Evolutionary conservation across 257 asterid species (phyloP).

Genomic region (Misopates orontium): DNA sequence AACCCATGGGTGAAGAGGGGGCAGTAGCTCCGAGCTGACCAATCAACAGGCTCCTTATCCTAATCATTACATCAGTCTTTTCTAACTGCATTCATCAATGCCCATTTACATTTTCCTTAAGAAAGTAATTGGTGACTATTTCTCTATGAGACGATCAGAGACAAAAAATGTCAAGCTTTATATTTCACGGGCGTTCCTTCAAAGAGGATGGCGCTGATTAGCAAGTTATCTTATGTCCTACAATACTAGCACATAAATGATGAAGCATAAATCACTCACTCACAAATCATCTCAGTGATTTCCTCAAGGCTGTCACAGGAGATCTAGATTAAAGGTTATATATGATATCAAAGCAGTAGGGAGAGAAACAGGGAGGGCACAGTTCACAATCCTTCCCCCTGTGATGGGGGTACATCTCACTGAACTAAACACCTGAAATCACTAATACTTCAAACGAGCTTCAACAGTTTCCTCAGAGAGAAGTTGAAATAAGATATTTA

Average conservation of each 20-base stretch:
- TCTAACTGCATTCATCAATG: constrained; percentile 6
- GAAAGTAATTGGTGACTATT: neutral
- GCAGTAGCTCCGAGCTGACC: neutral
- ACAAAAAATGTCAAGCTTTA: constrained; percentile 1
- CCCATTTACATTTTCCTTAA: neutral
- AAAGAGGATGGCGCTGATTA: neutral
- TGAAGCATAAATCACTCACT: neutral
- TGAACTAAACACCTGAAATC: neutral
- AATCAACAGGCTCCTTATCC: constrained; percentile 8
- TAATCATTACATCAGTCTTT: neutral
- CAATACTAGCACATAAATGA: neutral
- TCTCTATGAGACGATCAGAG: neutral
- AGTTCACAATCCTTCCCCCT: neutral
- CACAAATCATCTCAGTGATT: neutral
- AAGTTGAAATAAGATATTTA: neutral
- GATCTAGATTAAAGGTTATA: neutral
- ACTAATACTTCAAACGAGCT: neutral
- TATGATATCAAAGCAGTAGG: neutral
- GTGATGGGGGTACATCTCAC: neutral
- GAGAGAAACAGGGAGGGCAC: no score
- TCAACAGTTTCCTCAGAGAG: neutral
- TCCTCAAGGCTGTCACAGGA: neutral
- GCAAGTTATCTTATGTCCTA: neutral
- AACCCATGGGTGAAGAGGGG: neutral
- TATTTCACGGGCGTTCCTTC: constrained; percentile 9